Evolutionary conservation across 345 rosid species (phyloP).

Genomic region (Eucalyptus regnans): DNA sequence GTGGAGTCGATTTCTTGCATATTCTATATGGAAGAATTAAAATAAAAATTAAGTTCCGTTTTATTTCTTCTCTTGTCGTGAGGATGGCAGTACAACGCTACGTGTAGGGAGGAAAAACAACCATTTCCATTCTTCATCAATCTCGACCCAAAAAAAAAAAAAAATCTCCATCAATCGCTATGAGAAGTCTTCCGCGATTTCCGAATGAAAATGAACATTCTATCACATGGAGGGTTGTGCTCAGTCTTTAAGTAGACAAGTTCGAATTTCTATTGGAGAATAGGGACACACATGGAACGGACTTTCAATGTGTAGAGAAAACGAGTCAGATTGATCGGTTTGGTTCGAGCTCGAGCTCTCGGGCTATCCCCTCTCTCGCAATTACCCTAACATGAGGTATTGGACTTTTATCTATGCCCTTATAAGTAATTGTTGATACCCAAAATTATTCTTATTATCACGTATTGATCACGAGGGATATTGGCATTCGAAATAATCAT

Average conservation of each 20-base stretch:
- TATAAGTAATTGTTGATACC: background rate
- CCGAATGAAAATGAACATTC: background rate
- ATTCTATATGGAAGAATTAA: too few relatives aligned
- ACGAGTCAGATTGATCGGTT: accelerated
- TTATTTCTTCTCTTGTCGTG: too few relatives aligned
- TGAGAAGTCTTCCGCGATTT: background rate
- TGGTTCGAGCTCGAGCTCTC: background rate
- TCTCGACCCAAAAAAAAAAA: too few relatives aligned
- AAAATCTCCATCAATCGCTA: too few relatives aligned
- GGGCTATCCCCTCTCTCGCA: background rate
- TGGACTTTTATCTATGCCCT: background rate
- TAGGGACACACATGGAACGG: background rate
- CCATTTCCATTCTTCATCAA: too few relatives aligned
- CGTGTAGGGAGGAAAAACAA: too few relatives aligned
- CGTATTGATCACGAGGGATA: accelerated
- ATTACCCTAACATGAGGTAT: background rate
- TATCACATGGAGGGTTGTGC: background rate
- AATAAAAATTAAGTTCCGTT: too few relatives aligned
- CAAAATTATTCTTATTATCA: too few relatives aligned
- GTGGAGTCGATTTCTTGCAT: too few relatives aligned
- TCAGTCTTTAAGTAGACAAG: background rate
- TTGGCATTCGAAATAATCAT: too few relatives aligned
- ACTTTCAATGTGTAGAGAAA: background rate
- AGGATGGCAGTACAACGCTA: too few relatives aligned
- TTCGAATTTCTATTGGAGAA: background rate